These are phyloP conservation scores for Pseudohalonectria lignicola DNA, from an alignment of 2,329 filamentous ascomycete genomes.

Conservation along the genomic window DNA sequence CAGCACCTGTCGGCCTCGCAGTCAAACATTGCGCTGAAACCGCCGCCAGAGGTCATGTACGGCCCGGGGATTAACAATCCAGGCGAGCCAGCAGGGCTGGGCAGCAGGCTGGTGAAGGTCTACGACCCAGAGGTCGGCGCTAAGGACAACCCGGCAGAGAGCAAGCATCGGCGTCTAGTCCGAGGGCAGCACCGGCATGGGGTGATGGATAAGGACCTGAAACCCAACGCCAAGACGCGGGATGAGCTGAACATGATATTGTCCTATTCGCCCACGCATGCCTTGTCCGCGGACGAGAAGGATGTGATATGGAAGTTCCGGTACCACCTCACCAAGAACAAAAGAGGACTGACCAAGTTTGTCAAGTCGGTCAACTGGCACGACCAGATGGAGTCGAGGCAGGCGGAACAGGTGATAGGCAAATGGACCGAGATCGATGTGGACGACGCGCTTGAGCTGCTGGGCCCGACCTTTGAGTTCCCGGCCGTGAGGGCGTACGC, in stretches of 20 bases:
- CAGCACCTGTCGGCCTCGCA: conserved; percentile 52
- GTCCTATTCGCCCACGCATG: conserved; percentile 84
- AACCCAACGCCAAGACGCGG: conserved; percentile 89
- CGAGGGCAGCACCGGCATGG: conserved; percentile 83
- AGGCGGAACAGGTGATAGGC: conserved; percentile 79
- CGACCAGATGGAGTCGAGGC: conserved; percentile 72
- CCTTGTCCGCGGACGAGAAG: conserved; percentile 81
- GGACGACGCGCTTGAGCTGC: conserved; percentile 86
- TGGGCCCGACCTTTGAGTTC: conserved; percentile 88
- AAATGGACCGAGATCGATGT: conserved; percentile 97
- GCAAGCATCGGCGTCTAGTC: conserved; percentile 85
- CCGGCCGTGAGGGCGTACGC: conserved; percentile 82
- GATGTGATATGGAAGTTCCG: conserved; percentile 97
- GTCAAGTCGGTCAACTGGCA: conserved; percentile 93
- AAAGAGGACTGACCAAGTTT: conserved; percentile 87
- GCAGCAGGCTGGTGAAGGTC: conserved; percentile 63
- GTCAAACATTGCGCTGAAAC: conserved; percentile 61
- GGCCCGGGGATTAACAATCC: conserved; percentile 78
- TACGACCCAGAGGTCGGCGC: conserved; percentile 91
- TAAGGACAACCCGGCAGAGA: conserved; percentile 85
- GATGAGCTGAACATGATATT: conserved; percentile 89
- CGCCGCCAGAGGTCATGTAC: conserved; percentile 78
- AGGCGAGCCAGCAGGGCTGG: conserved; percentile 35
- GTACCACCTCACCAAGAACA: conserved; percentile 87
- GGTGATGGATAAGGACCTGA: conserved; percentile 89